Base-by-base conservation (phyloP, 2,329 filamentous ascomycete genomes). In the Alternaria atra region DNA sequence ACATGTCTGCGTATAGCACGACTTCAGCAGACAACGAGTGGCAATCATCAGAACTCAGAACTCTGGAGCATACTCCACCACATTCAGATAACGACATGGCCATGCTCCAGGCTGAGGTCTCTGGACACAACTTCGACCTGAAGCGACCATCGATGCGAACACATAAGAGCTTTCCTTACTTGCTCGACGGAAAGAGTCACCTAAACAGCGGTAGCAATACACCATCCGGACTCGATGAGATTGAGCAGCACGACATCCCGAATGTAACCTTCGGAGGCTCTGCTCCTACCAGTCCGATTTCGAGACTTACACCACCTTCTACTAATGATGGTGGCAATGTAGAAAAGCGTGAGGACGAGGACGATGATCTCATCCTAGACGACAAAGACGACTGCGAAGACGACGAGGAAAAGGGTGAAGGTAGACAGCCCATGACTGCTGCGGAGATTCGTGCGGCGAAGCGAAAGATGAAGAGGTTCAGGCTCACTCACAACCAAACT, bases 401-500 rank as follows among this genome's bases (percentile, higher is more conserved):
- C 15, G 72, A 71, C 15, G 58, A 68, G 6, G 55, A 48, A 46
- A 75, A 78, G 44, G 72, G 75, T 27, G 74, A 77, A 15, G 72
- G 76, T 3, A 76, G 73, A 47, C 72, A 69, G n/a, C 73, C 75
- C 4, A 79, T 83, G 74, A 82, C 82, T 8, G 81, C 82, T 23
- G 81, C 81, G 25, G 82, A 84, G 63, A 73, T 83, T 23, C 76
- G 82, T 34, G 81, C 81, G 8, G 81, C 82, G 55, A 84, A 84
- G 72, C 79, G 83, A 52, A 84, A 83, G 75, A 85, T 85, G 91
- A 94, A 94, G 83, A 85, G 92, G 59, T 94, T 94, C 75, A 87
- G 94, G 68, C 88, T 98, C 66, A 97, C 94, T 1, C 94, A 97
- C 79, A 94, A 95, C 72, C 94, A 98, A 84, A 97, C 94, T n/a